phyloP scores from a whole-genome alignment of 352 stramenopile species.

The Phytophthora quininea region DNA sequence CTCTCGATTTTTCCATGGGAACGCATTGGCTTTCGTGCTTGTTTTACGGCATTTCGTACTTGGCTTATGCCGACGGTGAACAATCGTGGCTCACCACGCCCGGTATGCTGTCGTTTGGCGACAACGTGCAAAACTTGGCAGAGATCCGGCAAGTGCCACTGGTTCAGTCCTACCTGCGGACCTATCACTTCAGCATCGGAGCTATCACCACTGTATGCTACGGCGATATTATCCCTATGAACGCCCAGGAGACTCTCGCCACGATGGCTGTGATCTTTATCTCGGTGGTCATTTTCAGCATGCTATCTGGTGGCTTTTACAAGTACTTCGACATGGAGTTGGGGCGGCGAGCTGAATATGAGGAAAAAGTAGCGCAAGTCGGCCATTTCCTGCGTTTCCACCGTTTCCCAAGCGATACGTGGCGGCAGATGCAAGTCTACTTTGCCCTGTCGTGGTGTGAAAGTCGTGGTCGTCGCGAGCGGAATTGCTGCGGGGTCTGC shows the following conservation, averaged over 20 bases:
- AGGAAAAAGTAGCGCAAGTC: conserved; percentile 62
- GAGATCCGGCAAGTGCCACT: conserved; percentile 48
- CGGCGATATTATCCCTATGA: conserved; percentile 70
- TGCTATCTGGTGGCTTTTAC: conserved; percentile 76
- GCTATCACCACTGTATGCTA: conserved; percentile 82
- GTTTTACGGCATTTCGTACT: conserved; percentile 61
- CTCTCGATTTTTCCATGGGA: conserved; percentile 52
- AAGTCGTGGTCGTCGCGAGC: conserved; percentile 69
- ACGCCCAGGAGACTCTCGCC: conserved; percentile 59
- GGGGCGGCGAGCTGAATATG: conserved; percentile 66
- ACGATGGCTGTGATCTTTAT: conserved; percentile 68
- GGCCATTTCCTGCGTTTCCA: conserved; percentile 74
- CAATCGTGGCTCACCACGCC: conserved; percentile 62
- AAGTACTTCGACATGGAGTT: conserved; percentile 77
- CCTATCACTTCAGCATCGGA: conserved; percentile 73
- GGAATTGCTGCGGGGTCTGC: conserved; percentile 62
- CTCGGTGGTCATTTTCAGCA: conserved; percentile 71
- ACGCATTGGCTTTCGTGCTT: conserved; percentile 65
- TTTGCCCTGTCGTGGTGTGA: conserved; percentile 73
- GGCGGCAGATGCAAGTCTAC: conserved; percentile 79
- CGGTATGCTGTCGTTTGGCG: conserved; percentile 60
- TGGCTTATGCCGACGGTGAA: conserved; percentile 39
- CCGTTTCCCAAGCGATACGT: conserved; percentile 54
- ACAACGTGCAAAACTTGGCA: conserved; percentile 26
- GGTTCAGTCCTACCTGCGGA: conserved; percentile 48